Base-by-base conservation (phyloP, 345 rosid species). In the Ceriops decandra region DNA sequence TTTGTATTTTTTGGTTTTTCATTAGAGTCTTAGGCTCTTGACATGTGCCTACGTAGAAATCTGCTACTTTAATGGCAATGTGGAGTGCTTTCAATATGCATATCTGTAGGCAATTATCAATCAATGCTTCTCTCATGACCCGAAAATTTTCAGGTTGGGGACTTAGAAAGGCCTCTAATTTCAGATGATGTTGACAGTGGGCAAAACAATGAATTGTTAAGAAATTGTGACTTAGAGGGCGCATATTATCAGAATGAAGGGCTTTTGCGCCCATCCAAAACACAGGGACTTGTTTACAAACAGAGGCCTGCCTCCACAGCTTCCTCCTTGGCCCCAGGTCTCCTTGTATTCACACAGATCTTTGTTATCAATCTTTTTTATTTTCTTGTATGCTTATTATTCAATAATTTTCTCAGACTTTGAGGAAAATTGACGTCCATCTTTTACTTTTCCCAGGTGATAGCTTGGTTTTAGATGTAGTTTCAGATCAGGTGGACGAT, bases 161-260 rank as follows among this genome's bases (percentile, higher is more conserved):
- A 90, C 53, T 76, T 90, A 70, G 93, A 88, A 68, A 81, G 92
- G 73, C 93, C 95, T 28, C 93, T 95, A 71, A 70, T 95, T 47
- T 72, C 87, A 9, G 90, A 87, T 74, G 77, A 77, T 65, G 90
- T 52, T 10, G 77, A 76, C 51, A 64, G 68, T 54, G 85, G 80
- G 24, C 85, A 83, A 79, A 79, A 76, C 79, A 78, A 79, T 80
- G 91, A 88, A 68, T 73, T 77, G 15, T 57, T 78, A 15, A 87
- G 89, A 76, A 85, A 60, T 64, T 84, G 73, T 82, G 96, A 88
- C 75, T 62, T 85, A 15, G 97, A 91, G 80, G 92, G 90, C 74
- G 83, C 91, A 47, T 86, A 77, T 71, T 74, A 72, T 68, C 95
- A 82, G 76, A 83, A 75, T 76, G 97, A 88, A 68, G 93, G 75